Base-by-base conservation (phyloP, 768 basidiomycete species). In the Rhodotorula paludigena region DNA sequence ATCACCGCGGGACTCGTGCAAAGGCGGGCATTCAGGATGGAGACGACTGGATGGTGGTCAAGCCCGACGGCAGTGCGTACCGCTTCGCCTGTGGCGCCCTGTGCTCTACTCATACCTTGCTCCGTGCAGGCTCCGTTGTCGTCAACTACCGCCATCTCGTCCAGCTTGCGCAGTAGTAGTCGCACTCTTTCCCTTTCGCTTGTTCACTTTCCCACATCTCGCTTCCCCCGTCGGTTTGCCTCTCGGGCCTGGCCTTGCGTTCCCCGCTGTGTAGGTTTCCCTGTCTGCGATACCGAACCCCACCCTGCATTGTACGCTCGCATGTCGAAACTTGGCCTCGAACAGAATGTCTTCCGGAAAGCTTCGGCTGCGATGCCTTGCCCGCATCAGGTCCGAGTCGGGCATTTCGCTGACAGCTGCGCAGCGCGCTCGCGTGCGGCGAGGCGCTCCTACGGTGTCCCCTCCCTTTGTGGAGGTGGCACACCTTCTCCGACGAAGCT, bases 21-120 rank as follows among this genome's bases (percentile, higher is more conserved):
- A 58, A 10, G 20, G 54, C 62, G 3, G 33, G 25, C 11, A 64
- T 53, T 21, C 58, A 41, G 20, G 66, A 71, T 39, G 65, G 63
- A 7, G 62, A 63, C 38, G 53, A 71, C 4, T 71, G 63, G 58
- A 57, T 67, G 70, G 61, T 71, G 6, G 54, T 60, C n/a, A 47
- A 48, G 4, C 39, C 56, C 2, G 42, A 21, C 41, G 42, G 36
- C 6, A 23, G 63, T 64, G 23, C 54, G 63, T 54, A 12, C 5
- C 1, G 23, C 35, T 5, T 28, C 38, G 45, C 32, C 16, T 32
- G 11, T 8, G 16, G 36, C 33, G 33, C 47, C 11, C 39, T 25
- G 20, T 2, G 6, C 39, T 18, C 42, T 30, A 51, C 36, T 3
- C 39, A 7, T 2, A 0, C 41, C 25, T 48, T 32, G 10, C 28